Base-by-base conservation (phyloP, 75 land plant species). In the Chamaecyparis obtusa region DNA sequence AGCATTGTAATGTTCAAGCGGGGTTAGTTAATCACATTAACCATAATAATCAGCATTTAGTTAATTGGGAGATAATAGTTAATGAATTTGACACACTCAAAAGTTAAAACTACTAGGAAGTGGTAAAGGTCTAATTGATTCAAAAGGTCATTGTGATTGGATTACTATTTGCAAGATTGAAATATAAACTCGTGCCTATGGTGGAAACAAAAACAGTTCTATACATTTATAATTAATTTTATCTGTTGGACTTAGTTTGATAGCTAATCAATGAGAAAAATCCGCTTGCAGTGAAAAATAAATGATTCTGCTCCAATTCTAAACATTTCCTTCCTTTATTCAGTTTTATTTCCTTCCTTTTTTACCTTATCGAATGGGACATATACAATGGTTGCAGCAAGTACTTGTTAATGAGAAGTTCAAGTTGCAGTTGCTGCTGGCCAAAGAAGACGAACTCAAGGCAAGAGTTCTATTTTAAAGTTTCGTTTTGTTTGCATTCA, bases 301-400 rank as follows among this genome's bases (percentile, higher is more conserved):
- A 41, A 8, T 13, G n/a, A n/a, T n/a, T n/a, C n/a, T n/a, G n/a
- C n/a, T n/a, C n/a, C n/a, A n/a, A n/a, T 57, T 71, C 75, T 30
- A 11, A n/a, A 71, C 35, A 71, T 71, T n/a, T 32, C 33, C 33
- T n/a, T 71, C 32, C 30, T 71, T 71, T n/a, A 71, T 30, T 30
- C 75, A 9, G 8, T 2, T 71, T 11, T 71, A 30, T 32, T 57
- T n/a, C n/a, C n/a, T n/a, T n/a, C n/a, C 9, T 24, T 43, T 80
- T n/a, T 9, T 19, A n/a, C 46, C 48, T 80, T 43, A 41, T 36
- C 43, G 83, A 41, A 41, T 80, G 30, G 83, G 83, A 80, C n/a
- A 80, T 80, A 44, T 44, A 41, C 43, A 44, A 27, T 80, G 83
- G 83, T 80, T 80, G 83, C 83, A 80, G 83, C 44, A 80, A 80